phyloP scores from a whole-genome alignment of 257 asterid species.

The Petrea volubilis region DNA sequence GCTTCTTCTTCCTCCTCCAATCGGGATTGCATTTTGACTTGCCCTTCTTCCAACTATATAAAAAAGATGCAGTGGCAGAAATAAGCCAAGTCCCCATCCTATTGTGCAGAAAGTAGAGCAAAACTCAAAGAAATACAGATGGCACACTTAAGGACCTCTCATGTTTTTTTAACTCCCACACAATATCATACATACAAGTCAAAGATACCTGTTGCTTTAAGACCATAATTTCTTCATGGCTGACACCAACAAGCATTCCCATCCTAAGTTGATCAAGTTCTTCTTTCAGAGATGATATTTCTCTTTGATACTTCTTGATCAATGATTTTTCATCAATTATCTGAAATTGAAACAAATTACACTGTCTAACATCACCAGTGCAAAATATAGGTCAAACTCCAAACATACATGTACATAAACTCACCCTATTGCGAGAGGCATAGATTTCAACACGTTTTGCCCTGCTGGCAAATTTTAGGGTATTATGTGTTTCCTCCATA shows the following conservation, averaged over 20 bases:
- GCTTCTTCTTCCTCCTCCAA: slow-evolving; percentile 99
- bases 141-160: neutral
- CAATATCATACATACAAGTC: neutral
- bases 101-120: slow-evolving; percentile 9
- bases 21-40: slow-evolving; percentile 93
- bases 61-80: slow-evolving; percentile 8
- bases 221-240: slow-evolving; percentile 79
- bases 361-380: neutral
- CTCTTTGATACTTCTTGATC: slow-evolving; percentile 95
- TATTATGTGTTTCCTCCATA: slow-evolving; percentile 94
- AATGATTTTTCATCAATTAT: slow-evolving; percentile 95
- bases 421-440: slow-evolving; percentile 94
- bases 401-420: slow-evolving; percentile 23
- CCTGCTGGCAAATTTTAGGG: slow-evolving; percentile 97
- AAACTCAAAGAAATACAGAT: neutral
- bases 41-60: slow-evolving; percentile 91
- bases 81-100: slow-evolving; percentile 1
- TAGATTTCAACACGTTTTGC: slow-evolving; percentile 94
- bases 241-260: slow-evolving; percentile 84
- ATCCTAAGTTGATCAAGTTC: slow-evolving; percentile 88
- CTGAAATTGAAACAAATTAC: slow-evolving; percentile 42
- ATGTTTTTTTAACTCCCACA: neutral
- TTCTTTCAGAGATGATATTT: slow-evolving; percentile 79
- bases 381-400: slow-evolving; percentile 14
- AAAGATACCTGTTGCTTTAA: slow-evolving; percentile 72